These are phyloP conservation scores for Talaromyces sp. DNA, from an alignment of 2,329 filamentous ascomycete genomes.

Conservation along the genomic window DNA sequence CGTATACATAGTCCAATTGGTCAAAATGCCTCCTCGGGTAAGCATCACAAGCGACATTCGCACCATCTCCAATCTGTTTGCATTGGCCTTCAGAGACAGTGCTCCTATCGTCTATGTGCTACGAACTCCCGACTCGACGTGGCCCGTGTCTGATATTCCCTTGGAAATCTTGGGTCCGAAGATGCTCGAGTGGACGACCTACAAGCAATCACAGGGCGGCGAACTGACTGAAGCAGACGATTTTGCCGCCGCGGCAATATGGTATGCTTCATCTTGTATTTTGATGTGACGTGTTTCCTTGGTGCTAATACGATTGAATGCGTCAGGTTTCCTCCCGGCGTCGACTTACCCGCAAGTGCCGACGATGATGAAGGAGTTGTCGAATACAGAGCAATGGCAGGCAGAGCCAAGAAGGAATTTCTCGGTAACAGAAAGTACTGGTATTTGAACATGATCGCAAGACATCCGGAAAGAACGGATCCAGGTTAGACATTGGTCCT, in stretches of 20 bases:
- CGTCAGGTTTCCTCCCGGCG: slow-evolving; percentile 18
- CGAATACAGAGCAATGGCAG: slow-evolving; percentile 7
- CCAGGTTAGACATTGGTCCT: slow-evolving; percentile 3
- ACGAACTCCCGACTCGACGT: slow-evolving; percentile 9
- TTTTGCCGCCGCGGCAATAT: slow-evolving; percentile 18
- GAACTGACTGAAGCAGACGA: slow-evolving; percentile 17
- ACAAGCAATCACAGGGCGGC: slow-evolving; percentile 10
- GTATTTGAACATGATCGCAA: slow-evolving; percentile 17
- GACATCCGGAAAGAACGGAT: slow-evolving; percentile 17
- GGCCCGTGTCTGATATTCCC: slow-evolving; percentile 12
- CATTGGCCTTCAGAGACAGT: slow-evolving; percentile 2
- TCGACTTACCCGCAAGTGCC: neutral
- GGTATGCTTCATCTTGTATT: slow-evolving; percentile 2
- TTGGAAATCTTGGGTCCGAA: slow-evolving; percentile 5
- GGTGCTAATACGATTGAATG: neutral
- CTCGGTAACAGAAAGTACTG: slow-evolving; percentile 16
- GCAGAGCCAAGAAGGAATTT: slow-evolving; percentile 15
- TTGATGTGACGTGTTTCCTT: neutral
- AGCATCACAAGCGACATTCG: slow-evolving; percentile 13
- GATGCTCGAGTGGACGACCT: slow-evolving; percentile 14
- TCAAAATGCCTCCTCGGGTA: slow-evolving; percentile 9
- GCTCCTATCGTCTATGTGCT: slow-evolving; percentile 5
- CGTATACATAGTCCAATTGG: neutral
- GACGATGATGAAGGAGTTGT: slow-evolving; percentile 9
- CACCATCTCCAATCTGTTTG: slow-evolving; percentile 11